These are phyloP conservation scores for Zygnema circumcarinatum DNA, from an alignment of 139 green algal genomes.

Conservation along the genomic window DNA sequence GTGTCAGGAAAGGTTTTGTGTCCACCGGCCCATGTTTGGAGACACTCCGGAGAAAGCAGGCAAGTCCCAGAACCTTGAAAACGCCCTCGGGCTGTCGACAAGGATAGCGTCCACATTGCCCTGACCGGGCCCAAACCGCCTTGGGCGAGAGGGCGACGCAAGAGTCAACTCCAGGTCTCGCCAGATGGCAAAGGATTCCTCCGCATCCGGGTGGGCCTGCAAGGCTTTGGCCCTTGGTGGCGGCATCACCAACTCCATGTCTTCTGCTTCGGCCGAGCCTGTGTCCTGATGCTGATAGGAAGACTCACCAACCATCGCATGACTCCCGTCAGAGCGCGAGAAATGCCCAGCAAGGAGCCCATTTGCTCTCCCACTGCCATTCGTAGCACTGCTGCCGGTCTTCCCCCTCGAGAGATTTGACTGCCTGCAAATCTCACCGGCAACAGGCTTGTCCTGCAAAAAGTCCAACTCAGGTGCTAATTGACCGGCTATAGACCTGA, in stretches of 20 bases:
- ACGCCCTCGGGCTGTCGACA: neutral
- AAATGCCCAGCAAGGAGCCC: neutral
- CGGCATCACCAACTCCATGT: neutral
- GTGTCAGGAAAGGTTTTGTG: neutral
- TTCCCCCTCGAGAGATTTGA: neutral
- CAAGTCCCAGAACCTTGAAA: neutral
- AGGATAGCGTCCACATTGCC: neutral
- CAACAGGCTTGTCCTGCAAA: neutral
- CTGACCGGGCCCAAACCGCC: neutral
- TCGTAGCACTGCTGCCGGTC: neutral
- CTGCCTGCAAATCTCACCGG: neutral
- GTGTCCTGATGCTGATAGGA: neutral
- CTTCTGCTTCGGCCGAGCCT: neutral
- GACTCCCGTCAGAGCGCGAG: neutral
- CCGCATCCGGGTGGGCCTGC: neutral
- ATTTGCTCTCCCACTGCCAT: neutral
- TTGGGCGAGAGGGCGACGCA: neutral
- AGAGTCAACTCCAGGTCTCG: neutral
- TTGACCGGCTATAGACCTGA: neutral
- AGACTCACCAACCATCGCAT: neutral
- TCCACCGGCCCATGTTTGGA: neutral
- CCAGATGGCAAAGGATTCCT: neutral
- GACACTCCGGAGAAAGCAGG: neutral
- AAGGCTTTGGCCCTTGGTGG: neutral
- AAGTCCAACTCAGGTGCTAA: neutral